Evolutionary conservation across 441 rosid genomes (phyloP), one percentile per base, ranked within the genome.

Genomic region (Pelargonium exstipulatum): DNA sequence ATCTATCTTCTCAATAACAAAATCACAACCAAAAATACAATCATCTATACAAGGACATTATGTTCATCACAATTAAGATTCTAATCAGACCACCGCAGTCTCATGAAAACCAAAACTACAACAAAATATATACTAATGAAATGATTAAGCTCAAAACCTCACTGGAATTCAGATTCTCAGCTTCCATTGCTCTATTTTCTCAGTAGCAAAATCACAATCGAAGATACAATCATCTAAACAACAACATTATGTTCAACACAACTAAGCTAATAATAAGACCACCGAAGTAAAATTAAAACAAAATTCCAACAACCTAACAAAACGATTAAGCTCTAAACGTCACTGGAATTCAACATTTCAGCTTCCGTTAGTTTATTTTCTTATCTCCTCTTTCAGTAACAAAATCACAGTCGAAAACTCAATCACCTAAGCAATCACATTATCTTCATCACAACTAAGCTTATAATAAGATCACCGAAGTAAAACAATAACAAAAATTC

Each of bases 171-270:
- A 37, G 42, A 37, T 7, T 37, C 6, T 37, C 42, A 37, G 42
- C 42, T 37, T 37, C 42, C 42, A 37, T 37, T 5, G 42, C 42
- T 37, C 42, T 37, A 37, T 37, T 37, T 37, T 5, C 42, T 37
- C 9, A 5, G 42, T 16, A 14, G 24, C 18, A 53, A 17, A 51
- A 51, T 7, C 17, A 51, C 17, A 51, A 51, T 14, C 20, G 17
- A 51, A 51, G 22, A 53, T 6, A 17, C 60, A 9, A 53, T 53
- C 60, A 53, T 53, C 60, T 53, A 53, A 53, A 17, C 60, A 53
- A 14, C 22, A 20, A 16, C 60, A 53, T 53, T 53, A 53, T 5
- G 60, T 20, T 53, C 42, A 5, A 5, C 9, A 37, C 42, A 37
- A 37, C 42, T 37, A 37, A 37, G 42, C 42, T 37, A 37, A 37